Percentiles rank a stretch among this genome's conserved stretches.
Conservation (phyloP, 805 yeast genomes). For the Suhomyces kilbournensis region DNA sequence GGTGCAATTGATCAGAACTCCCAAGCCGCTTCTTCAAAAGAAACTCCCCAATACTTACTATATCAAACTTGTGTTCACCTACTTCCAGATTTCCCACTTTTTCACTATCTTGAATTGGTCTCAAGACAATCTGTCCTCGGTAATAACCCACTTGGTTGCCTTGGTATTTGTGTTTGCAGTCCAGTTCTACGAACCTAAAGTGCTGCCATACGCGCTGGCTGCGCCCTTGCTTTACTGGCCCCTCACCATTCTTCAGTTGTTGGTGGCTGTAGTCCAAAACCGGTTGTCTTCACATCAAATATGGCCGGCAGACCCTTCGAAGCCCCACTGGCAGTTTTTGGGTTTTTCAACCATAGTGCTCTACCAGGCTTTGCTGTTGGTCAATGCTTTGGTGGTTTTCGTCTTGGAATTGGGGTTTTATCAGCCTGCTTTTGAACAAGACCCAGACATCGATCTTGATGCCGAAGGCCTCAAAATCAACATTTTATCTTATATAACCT, state of each 20-base stretch:
- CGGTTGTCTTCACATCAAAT: constrained; percentile 17
- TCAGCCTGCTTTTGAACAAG: constrained; percentile 14
- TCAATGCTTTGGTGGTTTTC: constrained; percentile 12
- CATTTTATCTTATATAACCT: constrained; percentile 21
- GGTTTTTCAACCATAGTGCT: background rate
- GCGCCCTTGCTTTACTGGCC: constrained; percentile 25
- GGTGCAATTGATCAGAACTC: constrained; percentile 1
- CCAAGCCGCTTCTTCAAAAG: background rate
- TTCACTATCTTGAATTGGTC: constrained; percentile 9
- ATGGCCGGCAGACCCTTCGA: constrained; percentile 2
- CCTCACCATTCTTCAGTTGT: constrained; percentile 7
- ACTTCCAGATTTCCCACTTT: constrained; percentile 13
- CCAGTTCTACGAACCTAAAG: constrained; percentile 21
- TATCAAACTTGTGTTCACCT: constrained; percentile 11
- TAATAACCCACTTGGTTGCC: constrained; percentile 1
- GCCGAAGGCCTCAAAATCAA: constrained; percentile 15
- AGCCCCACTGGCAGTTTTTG: background rate
- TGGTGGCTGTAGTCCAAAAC: constrained; percentile 17
- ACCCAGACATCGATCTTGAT: constrained; percentile 18
- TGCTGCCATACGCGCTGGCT: constrained; percentile 20
- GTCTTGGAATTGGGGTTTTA: constrained; percentile 17
- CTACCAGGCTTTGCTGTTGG: constrained; percentile 11
- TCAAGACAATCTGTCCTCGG: no score
- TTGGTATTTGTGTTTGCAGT: constrained; percentile 16
- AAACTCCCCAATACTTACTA: constrained; percentile 10